A percentile compares a stretch with the other conserved stretches of the same genome.
Conservation (phyloP, 495 filamentous ascomycete species). For the Aspergillus campestris region DNA sequence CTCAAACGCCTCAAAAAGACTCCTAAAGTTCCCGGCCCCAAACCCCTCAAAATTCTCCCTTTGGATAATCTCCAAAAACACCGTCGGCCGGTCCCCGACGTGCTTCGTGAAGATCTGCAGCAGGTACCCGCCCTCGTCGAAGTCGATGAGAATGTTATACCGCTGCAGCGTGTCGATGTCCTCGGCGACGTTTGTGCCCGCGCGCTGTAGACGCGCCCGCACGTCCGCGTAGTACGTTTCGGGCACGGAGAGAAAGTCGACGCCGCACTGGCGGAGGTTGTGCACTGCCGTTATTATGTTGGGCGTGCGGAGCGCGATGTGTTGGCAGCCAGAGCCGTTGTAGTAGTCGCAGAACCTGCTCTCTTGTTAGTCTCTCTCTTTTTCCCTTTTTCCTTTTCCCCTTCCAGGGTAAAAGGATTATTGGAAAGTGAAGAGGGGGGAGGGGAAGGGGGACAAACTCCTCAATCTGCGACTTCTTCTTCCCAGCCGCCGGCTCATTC, state of each 20-base stretch:
- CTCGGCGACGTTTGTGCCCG: slow-evolving; percentile 42
- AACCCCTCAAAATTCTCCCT: slow-evolving; percentile 67
- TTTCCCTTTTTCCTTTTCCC: neutral
- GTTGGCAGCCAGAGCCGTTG: slow-evolving; percentile 63
- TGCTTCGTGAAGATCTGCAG: slow-evolving; percentile 72
- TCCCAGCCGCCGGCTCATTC: slow-evolving; percentile 69
- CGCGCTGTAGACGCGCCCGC: slow-evolving; percentile 41
- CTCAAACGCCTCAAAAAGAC: slow-evolving; percentile 74
- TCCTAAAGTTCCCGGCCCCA: slow-evolving; percentile 75
- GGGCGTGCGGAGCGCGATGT: slow-evolving; percentile 62
- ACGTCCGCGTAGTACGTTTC: slow-evolving; percentile 61
- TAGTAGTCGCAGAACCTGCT: slow-evolving; percentile 53
- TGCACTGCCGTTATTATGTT: slow-evolving; percentile 56
- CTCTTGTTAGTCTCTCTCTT: neutral
- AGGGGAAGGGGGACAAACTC: slow-evolving; percentile 35
- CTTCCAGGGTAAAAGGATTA: too few relatives aligned
- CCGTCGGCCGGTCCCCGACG: slow-evolving; percentile 69
- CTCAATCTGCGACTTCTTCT: slow-evolving; percentile 67
- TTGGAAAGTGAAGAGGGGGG: too few relatives aligned
- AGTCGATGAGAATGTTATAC: slow-evolving; percentile 67
- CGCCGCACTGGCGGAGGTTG: slow-evolving; percentile 54
- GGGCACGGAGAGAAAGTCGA: slow-evolving; percentile 71
- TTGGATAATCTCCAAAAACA: slow-evolving; percentile 78
- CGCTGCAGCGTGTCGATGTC: slow-evolving; percentile 53
- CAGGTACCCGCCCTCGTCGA: slow-evolving; percentile 69